Evolutionary conservation across 306 rosid genomes (phyloP), one percentile per base, ranked within the genome.

Genomic region (Gastrolobium villosum): DNA sequence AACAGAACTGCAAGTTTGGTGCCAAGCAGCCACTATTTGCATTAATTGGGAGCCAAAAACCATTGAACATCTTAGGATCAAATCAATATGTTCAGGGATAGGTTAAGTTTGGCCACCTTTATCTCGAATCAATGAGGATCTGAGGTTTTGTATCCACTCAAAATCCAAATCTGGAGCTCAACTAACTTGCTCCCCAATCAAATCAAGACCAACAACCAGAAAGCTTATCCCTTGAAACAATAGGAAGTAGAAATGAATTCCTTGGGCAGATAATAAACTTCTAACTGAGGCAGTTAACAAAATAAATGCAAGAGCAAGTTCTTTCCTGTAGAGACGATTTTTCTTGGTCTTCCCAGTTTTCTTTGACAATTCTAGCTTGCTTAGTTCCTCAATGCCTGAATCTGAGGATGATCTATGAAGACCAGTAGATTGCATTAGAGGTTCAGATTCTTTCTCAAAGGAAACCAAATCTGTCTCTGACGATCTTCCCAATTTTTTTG

Each of bases 161-260:
- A 70, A 79, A 80, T 63, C 40, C 30, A 36, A 74, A 70, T 37
- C 48, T 43, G 20, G 57, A 84, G 56, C 77, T 89, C 65, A 95
- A 79, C 97, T 95, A 41, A 93, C 96, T 85, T 95, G 98, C 87
- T 95, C 97, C 15, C 99, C 99, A 2, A 95, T 95, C 86, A 95
- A 87, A 84, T 95, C 99, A 50, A 95, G 98, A 75, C 99, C 98
- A 60, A 95, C 95, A 10, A 93, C 96, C 54, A 95, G 88, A 82
- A 95, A 95, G 83, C 92, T 93, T 86, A 95, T 68, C 67, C 99
- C 99, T 81, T 95, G 99, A 86, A 95, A 93, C 78, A 95, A 81
- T 50, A 95, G 87, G 86, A 95, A 95, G 90, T 93, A 95, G 89
- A 95, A 95, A 86, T 95, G 99, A 87, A 95, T 88, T 81, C 98